Conservation (phyloP, 2,329 filamentous ascomycete species). For the Pseudocercospora ulei region DNA sequence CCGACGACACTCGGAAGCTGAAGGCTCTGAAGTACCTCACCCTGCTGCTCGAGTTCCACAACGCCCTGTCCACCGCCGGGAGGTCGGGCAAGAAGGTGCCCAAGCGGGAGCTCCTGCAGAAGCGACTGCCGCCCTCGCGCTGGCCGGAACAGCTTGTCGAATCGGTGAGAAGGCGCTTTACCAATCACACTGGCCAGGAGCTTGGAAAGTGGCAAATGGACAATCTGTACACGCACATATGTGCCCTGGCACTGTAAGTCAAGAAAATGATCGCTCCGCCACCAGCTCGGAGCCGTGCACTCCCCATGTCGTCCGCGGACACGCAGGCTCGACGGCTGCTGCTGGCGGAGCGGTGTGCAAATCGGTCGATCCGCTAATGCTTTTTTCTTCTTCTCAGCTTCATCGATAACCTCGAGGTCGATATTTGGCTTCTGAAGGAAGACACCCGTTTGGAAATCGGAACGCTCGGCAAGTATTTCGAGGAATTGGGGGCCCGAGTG, state of each 20-base stretch:
- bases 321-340: too few relatives aligned
- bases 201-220: slow-evolving; percentile 65
- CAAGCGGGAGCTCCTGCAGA: slow-evolving; percentile 52
- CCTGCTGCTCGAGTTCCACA: slow-evolving; percentile 43
- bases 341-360: too few relatives aligned
- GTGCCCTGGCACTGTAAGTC: slow-evolving; percentile 58
- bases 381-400: too few relatives aligned
- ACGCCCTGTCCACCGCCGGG: slow-evolving; percentile 32
- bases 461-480: slow-evolving; percentile 60
- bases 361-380: too few relatives aligned
- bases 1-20: slow-evolving; percentile 39
- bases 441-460: slow-evolving; percentile 64
- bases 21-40: slow-evolving; percentile 44
- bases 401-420: slow-evolving; percentile 62
- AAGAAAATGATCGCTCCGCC: too few relatives aligned
- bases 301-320: too few relatives aligned
- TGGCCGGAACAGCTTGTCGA: slow-evolving; percentile 55
- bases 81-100: slow-evolving; percentile 45
- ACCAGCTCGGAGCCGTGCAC: too few relatives aligned
- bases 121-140: slow-evolving; percentile 42
- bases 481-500: slow-evolving; percentile 63
- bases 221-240: slow-evolving; percentile 62
- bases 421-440: slow-evolving; percentile 58
- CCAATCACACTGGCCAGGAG: slow-evolving; percentile 45
- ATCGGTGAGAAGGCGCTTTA: slow-evolving; percentile 60